A percentile compares a stretch with the other conserved stretches of the same genome.
These are phyloP conservation scores for Penicillium crystallinum DNA, from an alignment of 495 filamentous ascomycete genomes.

Conservation along the genomic window DNA sequence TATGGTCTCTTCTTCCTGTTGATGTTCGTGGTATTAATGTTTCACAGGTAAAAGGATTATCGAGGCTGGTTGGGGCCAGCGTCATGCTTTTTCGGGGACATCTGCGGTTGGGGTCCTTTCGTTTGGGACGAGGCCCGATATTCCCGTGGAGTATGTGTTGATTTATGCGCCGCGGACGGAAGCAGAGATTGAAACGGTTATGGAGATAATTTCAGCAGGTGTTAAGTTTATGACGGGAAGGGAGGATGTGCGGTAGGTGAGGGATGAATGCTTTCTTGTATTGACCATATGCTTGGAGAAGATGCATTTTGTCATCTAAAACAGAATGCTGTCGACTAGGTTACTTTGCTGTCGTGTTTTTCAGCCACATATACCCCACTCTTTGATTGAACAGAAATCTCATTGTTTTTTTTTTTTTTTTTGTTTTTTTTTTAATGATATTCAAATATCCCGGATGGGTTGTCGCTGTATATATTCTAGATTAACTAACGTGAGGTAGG, in stretches of 20 bases:
- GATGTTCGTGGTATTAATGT: not conserved
- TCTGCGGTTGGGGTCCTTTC: constrained; percentile 39
- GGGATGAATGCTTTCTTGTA: not conserved
- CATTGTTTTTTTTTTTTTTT: too few relatives aligned
- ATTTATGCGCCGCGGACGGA: constrained; percentile 76
- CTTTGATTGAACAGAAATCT: not conserved
- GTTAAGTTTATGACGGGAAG: constrained; percentile 32
- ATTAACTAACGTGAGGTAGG: too few relatives aligned
- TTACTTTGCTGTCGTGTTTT: not conserved
- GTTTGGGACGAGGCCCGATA: constrained; percentile 22
- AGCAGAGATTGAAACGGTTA: constrained; percentile 61
- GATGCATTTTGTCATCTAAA: too few relatives aligned
- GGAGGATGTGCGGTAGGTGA: constrained; percentile 22
- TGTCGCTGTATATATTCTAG: too few relatives aligned
- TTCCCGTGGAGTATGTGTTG: constrained; percentile 66
- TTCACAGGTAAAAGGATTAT: constrained; percentile 59
- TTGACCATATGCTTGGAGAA: not conserved
- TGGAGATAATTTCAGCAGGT: constrained; percentile 65
- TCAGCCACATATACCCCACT: constrained; percentile 1
- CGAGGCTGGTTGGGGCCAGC: constrained; percentile 80
- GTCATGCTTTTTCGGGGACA: constrained; percentile 72
- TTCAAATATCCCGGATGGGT: too few relatives aligned
- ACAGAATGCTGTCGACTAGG: not conserved
- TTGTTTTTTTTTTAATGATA: too few relatives aligned
- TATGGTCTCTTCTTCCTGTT: constrained; percentile 10